phyloP scores from a whole-genome alignment of 164 flowering plant genomes.

The Vitis rotundifolia region DNA sequence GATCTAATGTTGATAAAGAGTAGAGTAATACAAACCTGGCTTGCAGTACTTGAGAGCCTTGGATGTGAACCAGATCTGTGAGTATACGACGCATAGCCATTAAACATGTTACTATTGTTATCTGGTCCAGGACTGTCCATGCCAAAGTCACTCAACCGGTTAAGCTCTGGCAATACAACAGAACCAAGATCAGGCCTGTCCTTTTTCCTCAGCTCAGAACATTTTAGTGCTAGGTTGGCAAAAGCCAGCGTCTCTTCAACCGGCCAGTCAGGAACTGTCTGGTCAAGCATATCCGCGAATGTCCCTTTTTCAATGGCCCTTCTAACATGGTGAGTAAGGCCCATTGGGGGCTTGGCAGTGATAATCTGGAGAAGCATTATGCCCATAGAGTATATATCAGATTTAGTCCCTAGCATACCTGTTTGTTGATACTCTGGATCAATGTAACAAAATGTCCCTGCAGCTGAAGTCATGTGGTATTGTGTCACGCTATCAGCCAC shows the following conservation, averaged over 20 bases:
- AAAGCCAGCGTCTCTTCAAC: slow-evolving; percentile 44
- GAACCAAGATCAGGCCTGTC: slow-evolving; percentile 70
- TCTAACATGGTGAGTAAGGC: slow-evolving; percentile 56
- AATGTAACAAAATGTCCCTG: slow-evolving; percentile 83
- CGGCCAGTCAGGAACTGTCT: slow-evolving; percentile 68
- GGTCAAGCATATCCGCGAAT: slow-evolving; percentile 55
- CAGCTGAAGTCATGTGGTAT: slow-evolving; percentile 73
- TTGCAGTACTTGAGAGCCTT: slow-evolving; percentile 7
- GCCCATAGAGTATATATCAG: slow-evolving; percentile 75
- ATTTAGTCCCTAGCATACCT: slow-evolving; percentile 63
- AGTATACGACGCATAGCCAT: slow-evolving; percentile 3
- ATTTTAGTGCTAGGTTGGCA: slow-evolving; percentile 52
- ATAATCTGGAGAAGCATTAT: slow-evolving; percentile 70
- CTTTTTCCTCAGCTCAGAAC: slow-evolving; percentile 61
- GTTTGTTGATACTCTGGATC: slow-evolving; percentile 89
- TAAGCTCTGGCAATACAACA: slow-evolving; percentile 63
- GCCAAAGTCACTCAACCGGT: slow-evolving; percentile 49
- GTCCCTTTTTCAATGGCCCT: slow-evolving; percentile 55
- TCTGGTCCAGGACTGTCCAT: slow-evolving; percentile 7
- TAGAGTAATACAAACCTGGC: slow-evolving; percentile 5
- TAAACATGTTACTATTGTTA: background rate
- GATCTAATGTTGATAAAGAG: no score
- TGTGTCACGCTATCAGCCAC: slow-evolving; percentile 69
- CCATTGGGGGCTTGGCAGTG: slow-evolving; percentile 76
- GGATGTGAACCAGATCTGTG: slow-evolving; percentile 3